Evolutionary conservation across 2,329 filamentous ascomycete genomes (phyloP).

Genomic region (Fusarium sacchari): DNA sequence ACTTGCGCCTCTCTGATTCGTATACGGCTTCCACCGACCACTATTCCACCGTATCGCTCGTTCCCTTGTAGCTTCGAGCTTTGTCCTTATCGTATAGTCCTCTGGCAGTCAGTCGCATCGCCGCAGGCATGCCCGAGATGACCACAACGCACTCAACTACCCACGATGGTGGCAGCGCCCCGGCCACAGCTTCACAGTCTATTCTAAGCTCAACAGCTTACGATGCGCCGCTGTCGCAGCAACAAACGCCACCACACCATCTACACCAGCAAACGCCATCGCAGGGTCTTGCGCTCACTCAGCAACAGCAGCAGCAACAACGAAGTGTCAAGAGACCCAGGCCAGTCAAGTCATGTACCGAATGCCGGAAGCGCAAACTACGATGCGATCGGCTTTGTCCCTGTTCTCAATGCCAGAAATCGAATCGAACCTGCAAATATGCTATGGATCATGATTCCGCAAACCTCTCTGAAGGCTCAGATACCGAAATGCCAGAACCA

Average conservation of each 20-base stretch:
- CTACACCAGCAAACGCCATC: conserved; percentile 43
- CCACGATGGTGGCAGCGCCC: conserved; percentile 37
- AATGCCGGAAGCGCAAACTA: conserved; percentile 67
- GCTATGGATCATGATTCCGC: conserved; percentile 59
- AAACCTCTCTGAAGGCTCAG: conserved; percentile 61
- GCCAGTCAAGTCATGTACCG: conserved; percentile 66
- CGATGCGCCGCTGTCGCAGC: conserved; percentile 41
- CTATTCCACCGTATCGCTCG: not conserved
- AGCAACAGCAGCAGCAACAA: conserved; percentile 47
- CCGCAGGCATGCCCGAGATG: conserved; percentile 29
- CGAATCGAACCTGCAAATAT: conserved; percentile 64
- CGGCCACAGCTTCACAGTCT: conserved; percentile 21
- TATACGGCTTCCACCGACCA: conserved; percentile 6
- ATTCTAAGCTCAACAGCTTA: conserved; percentile 37
- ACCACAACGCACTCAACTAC: conserved; percentile 38
- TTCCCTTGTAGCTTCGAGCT: conserved; percentile 5
- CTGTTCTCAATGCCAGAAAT: conserved; percentile 68
- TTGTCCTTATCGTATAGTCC: conserved; percentile 1
- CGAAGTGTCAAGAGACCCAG: conserved; percentile 64
- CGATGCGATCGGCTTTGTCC: conserved; percentile 66
- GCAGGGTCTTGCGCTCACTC: conserved; percentile 33
- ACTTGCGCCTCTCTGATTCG: conserved; percentile 5
- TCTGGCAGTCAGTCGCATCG: conserved; percentile 5
- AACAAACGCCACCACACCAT: conserved; percentile 43
- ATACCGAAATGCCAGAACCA: conserved; percentile 49